These are phyloP conservation scores for Rubroboletus pulcherrimus DNA, from an alignment of 768 basidiomycete species.

Conservation along the genomic window DNA sequence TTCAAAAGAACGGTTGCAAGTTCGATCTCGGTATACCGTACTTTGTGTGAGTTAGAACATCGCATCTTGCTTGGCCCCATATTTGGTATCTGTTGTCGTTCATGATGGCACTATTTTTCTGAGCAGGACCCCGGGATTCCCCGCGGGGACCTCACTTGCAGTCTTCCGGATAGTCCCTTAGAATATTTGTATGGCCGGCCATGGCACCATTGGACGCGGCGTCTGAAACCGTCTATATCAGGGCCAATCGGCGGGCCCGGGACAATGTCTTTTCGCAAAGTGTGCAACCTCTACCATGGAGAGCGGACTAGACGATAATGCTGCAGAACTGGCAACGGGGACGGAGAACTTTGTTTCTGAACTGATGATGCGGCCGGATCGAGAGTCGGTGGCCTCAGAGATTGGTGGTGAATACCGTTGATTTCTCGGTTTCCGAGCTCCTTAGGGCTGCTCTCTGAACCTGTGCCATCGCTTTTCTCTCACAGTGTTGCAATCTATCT, in stretches of 20 bases:
- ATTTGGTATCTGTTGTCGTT: too few relatives aligned
- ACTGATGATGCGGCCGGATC: constrained; percentile 33
- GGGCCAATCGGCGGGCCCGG: constrained; percentile 1
- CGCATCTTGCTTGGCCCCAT: background rate
- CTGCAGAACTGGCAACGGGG: constrained; percentile 17
- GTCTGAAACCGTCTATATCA: constrained; percentile 1
- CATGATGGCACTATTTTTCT: too few relatives aligned
- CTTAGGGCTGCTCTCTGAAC: background rate
- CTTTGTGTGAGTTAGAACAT: background rate
- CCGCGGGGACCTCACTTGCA: too few relatives aligned
- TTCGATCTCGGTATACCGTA: background rate
- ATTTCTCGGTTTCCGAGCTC: background rate
- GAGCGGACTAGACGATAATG: constrained; percentile 4
- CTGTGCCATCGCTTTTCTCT: constrained; percentile 4
- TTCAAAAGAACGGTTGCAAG: background rate
- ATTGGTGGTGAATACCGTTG: constrained; percentile 36
- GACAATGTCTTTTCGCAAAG: constrained; percentile 6
- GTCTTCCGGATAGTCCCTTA: too few relatives aligned
- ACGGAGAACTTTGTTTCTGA: constrained; percentile 26
- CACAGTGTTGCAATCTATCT: constrained; percentile 74
- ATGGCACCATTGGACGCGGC: background rate
- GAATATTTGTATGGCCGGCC: too few relatives aligned
- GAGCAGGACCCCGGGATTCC: too few relatives aligned
- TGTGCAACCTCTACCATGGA: constrained; percentile 12
- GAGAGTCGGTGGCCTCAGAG: constrained; percentile 46